Percentiles rank a stretch among this genome's conserved stretches.
phyloP scores from a whole-genome alignment of 345 rosid species.

The Rhizophora mangle region DNA sequence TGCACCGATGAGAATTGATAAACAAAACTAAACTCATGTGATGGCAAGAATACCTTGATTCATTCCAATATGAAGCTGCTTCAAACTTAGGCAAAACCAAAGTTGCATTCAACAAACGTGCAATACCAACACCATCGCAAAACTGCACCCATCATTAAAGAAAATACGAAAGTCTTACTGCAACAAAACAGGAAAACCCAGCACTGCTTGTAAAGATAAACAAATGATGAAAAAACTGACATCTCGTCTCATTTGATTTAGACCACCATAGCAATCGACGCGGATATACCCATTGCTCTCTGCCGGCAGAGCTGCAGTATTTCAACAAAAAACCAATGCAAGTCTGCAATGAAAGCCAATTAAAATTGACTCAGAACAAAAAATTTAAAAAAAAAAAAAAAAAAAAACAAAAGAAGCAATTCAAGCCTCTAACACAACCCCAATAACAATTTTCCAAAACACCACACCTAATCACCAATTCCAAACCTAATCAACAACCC shows the following conservation, averaged over 20 bases:
- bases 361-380: slow-evolving; percentile 52
- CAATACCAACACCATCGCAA: slow-evolving; percentile 88
- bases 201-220: neutral
- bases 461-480: neutral
- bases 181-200: neutral
- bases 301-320: slow-evolving; percentile 85
- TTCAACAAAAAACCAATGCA: slow-evolving; percentile 94
- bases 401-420: slow-evolving; percentile 22
- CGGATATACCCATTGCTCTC: slow-evolving; percentile 84
- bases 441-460: neutral
- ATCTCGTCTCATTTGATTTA: slow-evolving; percentile 96
- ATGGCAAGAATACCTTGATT: slow-evolving; percentile 61
- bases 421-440: slow-evolving; percentile 14
- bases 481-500: slow-evolving; percentile 1
- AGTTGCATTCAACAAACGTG: slow-evolving; percentile 85
- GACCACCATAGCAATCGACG: slow-evolving; percentile 93
- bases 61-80: slow-evolving; percentile 95
- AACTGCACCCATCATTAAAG: slow-evolving; percentile 46
- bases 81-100: slow-evolving; percentile 92
- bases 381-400: slow-evolving; percentile 1
- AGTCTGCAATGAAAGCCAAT: slow-evolving; percentile 89
- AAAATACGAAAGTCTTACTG: slow-evolving; percentile 3
- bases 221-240: slow-evolving; percentile 41
- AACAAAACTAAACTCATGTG: neutral
- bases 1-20: neutral